A percentile compares a stretch with the other conserved stretches of the same genome.
Conservation (phyloP, 2,329 filamentous ascomycete species). For the Berkeleyomyces basicola region DNA sequence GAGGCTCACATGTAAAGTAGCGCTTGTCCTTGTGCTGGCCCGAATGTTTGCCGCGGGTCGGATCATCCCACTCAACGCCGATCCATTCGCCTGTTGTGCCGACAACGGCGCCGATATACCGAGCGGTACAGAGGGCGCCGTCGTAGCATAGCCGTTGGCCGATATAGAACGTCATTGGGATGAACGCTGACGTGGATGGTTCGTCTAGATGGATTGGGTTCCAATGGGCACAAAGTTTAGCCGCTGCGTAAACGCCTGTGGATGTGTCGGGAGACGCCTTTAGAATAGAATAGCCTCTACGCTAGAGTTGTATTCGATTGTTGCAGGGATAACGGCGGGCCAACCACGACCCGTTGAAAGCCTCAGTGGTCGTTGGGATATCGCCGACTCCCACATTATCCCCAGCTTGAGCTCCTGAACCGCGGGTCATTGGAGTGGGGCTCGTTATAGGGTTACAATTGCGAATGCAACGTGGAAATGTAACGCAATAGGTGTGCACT, state of each 20-base stretch:
- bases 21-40: slow-evolving; percentile 62
- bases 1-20: slow-evolving; percentile 62
- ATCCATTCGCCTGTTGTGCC: slow-evolving; percentile 71
- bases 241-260: not conserved
- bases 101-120: slow-evolving; percentile 61
- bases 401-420: too few relatives aligned
- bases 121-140: slow-evolving; percentile 63
- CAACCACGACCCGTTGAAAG: too few relatives aligned
- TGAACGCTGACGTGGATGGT: not conserved
- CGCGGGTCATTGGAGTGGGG: too few relatives aligned
- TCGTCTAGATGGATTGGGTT: not conserved
- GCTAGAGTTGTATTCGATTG: too few relatives aligned
- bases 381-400: too few relatives aligned
- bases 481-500: not conserved
- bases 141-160: slow-evolving; percentile 71
- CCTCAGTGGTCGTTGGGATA: too few relatives aligned
- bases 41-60: slow-evolving; percentile 72
- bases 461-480: not conserved
- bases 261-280: too few relatives aligned
- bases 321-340: too few relatives aligned
- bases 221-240: not conserved
- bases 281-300: too few relatives aligned
- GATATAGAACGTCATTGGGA: slow-evolving; percentile 29
- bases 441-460: too few relatives aligned
- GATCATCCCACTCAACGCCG: slow-evolving; percentile 93